Conservation (phyloP, 1,139 yeast species). For the Chernovozyma aurita region DNA sequence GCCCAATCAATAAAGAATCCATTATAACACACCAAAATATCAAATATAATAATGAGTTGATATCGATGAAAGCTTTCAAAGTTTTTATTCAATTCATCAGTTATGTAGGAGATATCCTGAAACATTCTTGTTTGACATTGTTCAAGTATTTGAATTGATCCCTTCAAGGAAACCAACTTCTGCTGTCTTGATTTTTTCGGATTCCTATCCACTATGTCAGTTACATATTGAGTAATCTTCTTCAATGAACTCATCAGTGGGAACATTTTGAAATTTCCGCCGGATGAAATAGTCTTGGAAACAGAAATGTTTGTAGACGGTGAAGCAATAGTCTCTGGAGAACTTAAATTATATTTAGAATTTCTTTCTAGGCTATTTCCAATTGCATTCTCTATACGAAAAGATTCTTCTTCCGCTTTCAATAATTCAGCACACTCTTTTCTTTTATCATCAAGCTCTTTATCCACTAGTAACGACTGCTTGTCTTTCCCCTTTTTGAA, state of each 20-base stretch:
- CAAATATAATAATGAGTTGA: constrained; percentile 42
- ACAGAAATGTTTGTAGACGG: background rate
- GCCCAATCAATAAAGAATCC: constrained; percentile 66
- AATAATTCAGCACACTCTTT: constrained; percentile 39
- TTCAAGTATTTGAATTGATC: constrained; percentile 50
- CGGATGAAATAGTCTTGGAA: background rate
- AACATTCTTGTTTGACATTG: constrained; percentile 57
- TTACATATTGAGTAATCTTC: constrained; percentile 59
- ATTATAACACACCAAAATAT: constrained; percentile 48
- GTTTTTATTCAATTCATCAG: constrained; percentile 48
- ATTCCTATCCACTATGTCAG: constrained; percentile 66
- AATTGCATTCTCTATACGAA: constrained; percentile 31
- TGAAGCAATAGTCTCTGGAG: constrained; percentile 8
- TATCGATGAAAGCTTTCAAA: constrained; percentile 46
- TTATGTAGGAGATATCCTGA: constrained; percentile 50
- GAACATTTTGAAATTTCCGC: constrained; percentile 18
- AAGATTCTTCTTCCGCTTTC: constrained; percentile 37
- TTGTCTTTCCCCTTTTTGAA: constrained; percentile 65
- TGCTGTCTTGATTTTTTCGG: constrained; percentile 64
- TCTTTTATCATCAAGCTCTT: constrained; percentile 45
- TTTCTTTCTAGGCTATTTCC: constrained; percentile 24
- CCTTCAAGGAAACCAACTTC: constrained; percentile 46
- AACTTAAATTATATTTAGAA: constrained; percentile 26
- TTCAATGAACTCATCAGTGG: constrained; percentile 36
- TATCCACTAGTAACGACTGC: constrained; percentile 59